Base-by-base conservation (phyloP, 305 asterid genomes). In the Vinca major region DNA sequence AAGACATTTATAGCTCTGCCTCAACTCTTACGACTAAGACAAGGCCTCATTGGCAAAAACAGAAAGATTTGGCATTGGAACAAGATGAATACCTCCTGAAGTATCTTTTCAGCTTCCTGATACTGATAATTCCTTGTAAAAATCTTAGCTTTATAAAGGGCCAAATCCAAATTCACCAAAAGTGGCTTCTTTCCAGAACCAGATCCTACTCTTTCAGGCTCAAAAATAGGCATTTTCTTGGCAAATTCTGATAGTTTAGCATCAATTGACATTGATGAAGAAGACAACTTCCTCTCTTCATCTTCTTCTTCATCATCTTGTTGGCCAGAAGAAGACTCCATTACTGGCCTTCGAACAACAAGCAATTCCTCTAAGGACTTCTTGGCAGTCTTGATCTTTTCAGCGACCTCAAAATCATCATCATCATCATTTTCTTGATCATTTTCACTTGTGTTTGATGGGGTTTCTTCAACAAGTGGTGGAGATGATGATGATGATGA, bases 201-300 rank as follows among this genome's bases (percentile, higher is more conserved):
- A 14, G 86, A 79, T 47, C 78, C 87, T 41, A 84, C 78, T 50
- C 85, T 81, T 73, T 69, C 81, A 5, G 99, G 99, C 88, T 91
- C 97, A 75, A 93, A 93, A 36, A 93, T 89, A 0, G 96, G 90
- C 95, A 93, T 83, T 68, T 83, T 91, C 84, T 84, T 82, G 0
- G 97, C 97, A 41, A 91, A 80, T 52, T 79, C 81, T 19, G 87
- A 78, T 1, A 93, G 84, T 58, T 85, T 84, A 36, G 72, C 88
- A 72, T 92, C 97, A 44, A 92, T 69, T 13, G 77, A 68, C 66
- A 57, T 71, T 21, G 77, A 65, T 0, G 75, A 60, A 51, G 81
- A 81, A 70, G 86, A 72, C 4, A 50, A 36, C 13, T 63, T 71
- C 57, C 66, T 73, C 12, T 65, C 76, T 8, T 62, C 72, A 50